Base-by-base conservation (phyloP, 2,329 filamentous ascomycete species). In the Sordariomycetes sp. region DNA sequence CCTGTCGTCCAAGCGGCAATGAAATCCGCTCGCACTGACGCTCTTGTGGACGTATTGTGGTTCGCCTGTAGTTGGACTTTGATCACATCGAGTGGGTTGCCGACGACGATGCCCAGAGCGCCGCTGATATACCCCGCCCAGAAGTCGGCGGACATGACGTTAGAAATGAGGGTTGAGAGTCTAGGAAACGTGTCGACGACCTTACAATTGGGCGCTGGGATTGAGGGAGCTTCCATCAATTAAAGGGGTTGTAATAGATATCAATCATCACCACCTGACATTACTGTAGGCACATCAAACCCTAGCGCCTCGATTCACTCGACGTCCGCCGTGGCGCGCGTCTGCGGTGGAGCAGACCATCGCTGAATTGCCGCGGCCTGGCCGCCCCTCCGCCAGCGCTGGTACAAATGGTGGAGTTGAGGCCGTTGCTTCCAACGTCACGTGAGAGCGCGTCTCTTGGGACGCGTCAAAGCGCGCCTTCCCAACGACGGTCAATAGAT, bases 101-200 rank as follows among this genome's bases (percentile, higher is more conserved):
- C 87, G 40, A 94, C 82, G 31, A 94, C 63, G 47, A 95, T 95
- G 30, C 86, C 85, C 32, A 81, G 69, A 37, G 83, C 86, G 34
- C 90, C 90, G 51, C 83, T 90, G 40, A 92, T 62, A 58, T 94
- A 95, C 49, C 88, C 87, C 38, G 88, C 85, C 84, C 85, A 94
- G 58, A 95, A 95, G 54, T 94, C 88, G 46, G 86, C 76, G 33
- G 84, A 85, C 84, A 92, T 90, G 2, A 29, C 23, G 21, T 8
- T 24, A 21, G 3, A 21, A 6, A 32, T 18, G 12, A 33, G 12
- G 11, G 16, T 11, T 32, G 28, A 8, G 6, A 21, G 18, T 20
- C 10, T n/a, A 32, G 30, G 10, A 21, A 21, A n/a, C n/a, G n/a
- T n/a, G n/a, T n/a, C n/a, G n/a, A n/a, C n/a, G n/a, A n/a, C n/a